phyloP scores from a whole-genome alignment of 1,139 yeast species.

The Arxiozyma bovina region DNA sequence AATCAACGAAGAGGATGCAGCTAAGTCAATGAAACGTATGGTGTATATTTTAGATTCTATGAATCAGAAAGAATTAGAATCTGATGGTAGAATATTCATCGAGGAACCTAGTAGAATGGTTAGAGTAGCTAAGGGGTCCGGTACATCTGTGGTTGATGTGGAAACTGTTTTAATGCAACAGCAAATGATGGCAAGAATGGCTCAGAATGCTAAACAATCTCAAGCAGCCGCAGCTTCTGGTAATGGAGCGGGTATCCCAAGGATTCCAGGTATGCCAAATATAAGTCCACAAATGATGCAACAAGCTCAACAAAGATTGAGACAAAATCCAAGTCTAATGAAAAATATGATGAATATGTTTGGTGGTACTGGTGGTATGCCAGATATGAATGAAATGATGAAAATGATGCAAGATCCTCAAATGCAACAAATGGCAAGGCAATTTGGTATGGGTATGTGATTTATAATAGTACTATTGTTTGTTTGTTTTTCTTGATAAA shows the following conservation, averaged over 20 bases:
- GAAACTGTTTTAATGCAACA: constrained; percentile 90
- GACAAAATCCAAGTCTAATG: constrained; percentile 62
- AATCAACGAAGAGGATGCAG: constrained; percentile 86
- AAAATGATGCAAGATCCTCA: constrained; percentile 60
- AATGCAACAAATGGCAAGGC: constrained; percentile 73
- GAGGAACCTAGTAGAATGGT: constrained; percentile 79
- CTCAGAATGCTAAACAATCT: constrained; percentile 58
- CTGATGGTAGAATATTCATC: constrained; percentile 77
- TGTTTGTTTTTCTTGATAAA: no score
- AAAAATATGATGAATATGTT: constrained; percentile 44
- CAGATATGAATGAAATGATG: constrained; percentile 46
- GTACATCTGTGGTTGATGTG: constrained; percentile 86
- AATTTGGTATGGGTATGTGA: constrained; percentile 39
- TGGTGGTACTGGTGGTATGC: constrained; percentile 41
- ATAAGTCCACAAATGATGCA: constrained; percentile 33
- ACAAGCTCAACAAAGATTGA: constrained; percentile 47
- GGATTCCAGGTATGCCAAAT: constrained; percentile 34
- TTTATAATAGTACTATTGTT: background rate
- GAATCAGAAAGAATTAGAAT: constrained; percentile 85
- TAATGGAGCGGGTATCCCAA: constrained; percentile 37
- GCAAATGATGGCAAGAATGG: constrained; percentile 92
- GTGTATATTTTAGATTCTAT: constrained; percentile 90
- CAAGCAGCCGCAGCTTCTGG: constrained; percentile 36
- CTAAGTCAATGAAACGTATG: constrained; percentile 75
- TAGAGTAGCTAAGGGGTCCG: constrained; percentile 93